phyloP scores from a whole-genome alignment of 2,329 filamentous ascomycete species.

The Epichloe aotearoae region DNA sequence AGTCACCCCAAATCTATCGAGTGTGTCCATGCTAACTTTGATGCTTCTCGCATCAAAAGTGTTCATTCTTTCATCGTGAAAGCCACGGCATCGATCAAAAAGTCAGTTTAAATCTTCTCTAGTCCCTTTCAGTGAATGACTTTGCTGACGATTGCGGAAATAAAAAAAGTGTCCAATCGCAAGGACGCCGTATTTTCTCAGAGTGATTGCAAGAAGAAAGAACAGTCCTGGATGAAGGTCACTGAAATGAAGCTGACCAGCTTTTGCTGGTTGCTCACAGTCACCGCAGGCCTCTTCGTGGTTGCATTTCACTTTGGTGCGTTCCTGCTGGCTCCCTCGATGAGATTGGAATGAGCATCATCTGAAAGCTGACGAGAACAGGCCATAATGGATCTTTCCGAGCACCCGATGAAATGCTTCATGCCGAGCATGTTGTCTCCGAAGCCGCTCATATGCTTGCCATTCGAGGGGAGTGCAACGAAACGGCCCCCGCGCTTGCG shows the following conservation, averaged over 20 bases:
- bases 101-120: not conserved
- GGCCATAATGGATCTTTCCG: conserved; percentile 2
- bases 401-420: conserved; percentile 8
- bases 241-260: conserved; percentile 2
- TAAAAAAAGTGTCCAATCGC: conserved; percentile 2
- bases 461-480: conserved; percentile 10
- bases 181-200: not conserved
- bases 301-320: conserved; percentile 2
- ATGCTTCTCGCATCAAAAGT: not conserved
- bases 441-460: conserved; percentile 12
- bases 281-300: not conserved
- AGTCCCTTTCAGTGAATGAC: not conserved
- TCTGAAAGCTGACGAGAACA: not conserved
- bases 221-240: not conserved
- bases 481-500: conserved; percentile 4
- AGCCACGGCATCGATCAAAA: not conserved
- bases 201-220: not conserved
- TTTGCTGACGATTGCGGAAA: not conserved
- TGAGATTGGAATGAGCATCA: not conserved
- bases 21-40: not conserved
- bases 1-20: not conserved
- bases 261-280: conserved; percentile 3
- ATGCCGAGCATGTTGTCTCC: conserved; percentile 9
- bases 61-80: not conserved
- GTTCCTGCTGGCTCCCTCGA: not conserved